A percentile compares a stretch with the other conserved stretches of the same genome.
Conservation (phyloP, 1,139 yeast species). For the Yamadazyma taylorii region DNA sequence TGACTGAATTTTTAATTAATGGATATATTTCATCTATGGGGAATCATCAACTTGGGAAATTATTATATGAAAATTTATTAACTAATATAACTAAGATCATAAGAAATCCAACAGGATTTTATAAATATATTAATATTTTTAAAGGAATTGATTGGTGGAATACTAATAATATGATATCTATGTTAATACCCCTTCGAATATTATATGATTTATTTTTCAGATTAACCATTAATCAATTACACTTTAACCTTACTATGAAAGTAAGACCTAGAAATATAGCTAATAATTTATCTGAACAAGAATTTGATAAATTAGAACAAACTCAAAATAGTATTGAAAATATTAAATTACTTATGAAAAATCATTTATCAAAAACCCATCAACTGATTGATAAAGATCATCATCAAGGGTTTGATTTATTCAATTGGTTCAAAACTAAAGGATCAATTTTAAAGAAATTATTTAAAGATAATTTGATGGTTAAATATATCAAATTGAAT, state of each 20-base stretch:
- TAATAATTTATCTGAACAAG: constrained; percentile 27
- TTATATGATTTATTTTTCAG: constrained; percentile 39
- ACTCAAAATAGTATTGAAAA: constrained; percentile 16
- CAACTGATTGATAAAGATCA: constrained; percentile 1
- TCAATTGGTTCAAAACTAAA: constrained; percentile 1
- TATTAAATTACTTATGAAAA: constrained; percentile 11
- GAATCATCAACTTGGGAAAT: constrained; percentile 29
- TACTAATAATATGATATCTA: constrained; percentile 33
- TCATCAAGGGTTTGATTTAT: constrained; percentile 1
- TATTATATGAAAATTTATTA: constrained; percentile 16
- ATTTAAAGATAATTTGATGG: constrained; percentile 7
- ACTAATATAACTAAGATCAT: constrained; percentile 9
- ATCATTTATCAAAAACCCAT: constrained; percentile 1
- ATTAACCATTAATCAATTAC: constrained; percentile 44
- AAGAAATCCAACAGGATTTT: constrained; percentile 12
- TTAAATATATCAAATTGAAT: constrained; percentile 15
- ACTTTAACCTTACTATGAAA: constrained; percentile 36
- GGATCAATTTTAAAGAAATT: constrained; percentile 5
- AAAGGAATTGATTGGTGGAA: constrained; percentile 31
- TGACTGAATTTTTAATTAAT: constrained; percentile 36
- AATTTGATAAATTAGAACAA: constrained; percentile 29
- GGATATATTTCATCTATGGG: constrained; percentile 44
- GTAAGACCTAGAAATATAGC: constrained; percentile 39
- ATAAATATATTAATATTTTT: constrained; percentile 16
- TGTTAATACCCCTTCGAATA: constrained; percentile 39